Evolutionary conservation across 1,284 basidiomycete species (phyloP), one percentile per base, ranked within the genome.

Genomic region (Golubevia sp.): DNA sequence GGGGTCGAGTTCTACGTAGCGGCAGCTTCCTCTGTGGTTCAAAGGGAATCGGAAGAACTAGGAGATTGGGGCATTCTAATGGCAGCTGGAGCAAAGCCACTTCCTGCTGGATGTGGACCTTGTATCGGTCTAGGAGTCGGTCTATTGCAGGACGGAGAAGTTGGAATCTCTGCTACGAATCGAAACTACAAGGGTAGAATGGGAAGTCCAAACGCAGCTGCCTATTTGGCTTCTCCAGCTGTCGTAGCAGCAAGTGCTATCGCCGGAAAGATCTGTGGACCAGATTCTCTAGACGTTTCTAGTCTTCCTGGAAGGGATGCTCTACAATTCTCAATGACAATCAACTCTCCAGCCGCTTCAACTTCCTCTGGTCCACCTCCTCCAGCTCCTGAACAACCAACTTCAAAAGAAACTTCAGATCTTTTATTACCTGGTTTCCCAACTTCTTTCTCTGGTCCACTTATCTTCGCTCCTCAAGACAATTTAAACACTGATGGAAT

Each of bases 151-250:
- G 95, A 98, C 76, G 96, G 96, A 2, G 88, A 99, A 85, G 91
- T 91, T 1, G 96, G 96, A 0, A 99, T 99, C 83, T 95, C 92
- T 73, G 96, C 97, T 4, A 99, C 96, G 13, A 99, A 99, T 85
- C 88, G 96, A 83, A 99, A 99, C 83, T 99, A 98, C 86, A 99
- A 99, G 86, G 96, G 96, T 3, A 88, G 96, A 8, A 99, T 99
- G 96, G 96, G 96, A 1, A 90, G 91, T 74, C 96, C 97, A 0
- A 92, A 94, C 56, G 96, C 96, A 0, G 89, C 92, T 71, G 96
- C 96, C 0, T 99, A 99, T 85, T 89, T 99, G 26, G 94, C 94
- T 3, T 94, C 92, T 65, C 96, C 96, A 0, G 95, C 94, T 1
- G 95, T 99, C 3, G 96, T 99, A 13, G 96, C 97, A 24, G 95